These are phyloP conservation scores for Discostella stelligeroides DNA, from an alignment of 108 stramenopile genomes.

Conservation along the genomic window DNA sequence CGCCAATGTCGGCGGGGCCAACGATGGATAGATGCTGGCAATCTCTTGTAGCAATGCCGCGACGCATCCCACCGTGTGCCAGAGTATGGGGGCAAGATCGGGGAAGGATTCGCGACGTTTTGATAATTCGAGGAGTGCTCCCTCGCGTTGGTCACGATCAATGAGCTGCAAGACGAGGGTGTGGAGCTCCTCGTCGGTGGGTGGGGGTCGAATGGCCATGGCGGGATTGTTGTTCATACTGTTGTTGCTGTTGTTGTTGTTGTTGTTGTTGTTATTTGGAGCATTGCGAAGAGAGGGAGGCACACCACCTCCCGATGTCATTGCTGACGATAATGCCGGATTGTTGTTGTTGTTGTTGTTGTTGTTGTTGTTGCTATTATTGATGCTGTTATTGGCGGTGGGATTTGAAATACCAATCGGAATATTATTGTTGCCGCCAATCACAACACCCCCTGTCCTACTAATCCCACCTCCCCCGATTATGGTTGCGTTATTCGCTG, in stretches of 20 bases:
- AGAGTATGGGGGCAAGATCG: constrained; percentile 94
- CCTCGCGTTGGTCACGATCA: constrained; percentile 89
- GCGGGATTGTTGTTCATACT: constrained; percentile 9
- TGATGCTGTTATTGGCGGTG: too few species aligned
- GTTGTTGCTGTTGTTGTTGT: too few species aligned
- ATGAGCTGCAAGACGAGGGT: constrained; percentile 76
- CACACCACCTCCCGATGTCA: too few species aligned
- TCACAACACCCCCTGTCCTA: not conserved
- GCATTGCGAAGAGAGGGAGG: too few species aligned
- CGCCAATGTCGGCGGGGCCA: constrained; percentile 97
- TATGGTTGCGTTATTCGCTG: not conserved
- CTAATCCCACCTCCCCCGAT: not conserved
- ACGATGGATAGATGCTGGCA: constrained; percentile 95
- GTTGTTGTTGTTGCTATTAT: too few species aligned
- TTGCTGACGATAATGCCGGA: not conserved
- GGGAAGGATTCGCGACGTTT: constrained; percentile 96
- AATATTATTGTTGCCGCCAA: not conserved
- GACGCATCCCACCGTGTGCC: constrained; percentile 83
- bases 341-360: constrained; percentile 3
- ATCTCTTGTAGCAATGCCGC: constrained; percentile 97
- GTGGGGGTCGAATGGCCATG: not conserved
- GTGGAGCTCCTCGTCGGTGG: constrained; percentile 81
- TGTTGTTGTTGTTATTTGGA: constrained; percentile 8
- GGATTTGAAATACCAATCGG: not conserved
- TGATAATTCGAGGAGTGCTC: constrained; percentile 94